Percentiles rank a stretch among this genome's conserved stretches.
Conservation (phyloP, 169 alveolate genomes). For the Cryptosporidium canis region DNA sequence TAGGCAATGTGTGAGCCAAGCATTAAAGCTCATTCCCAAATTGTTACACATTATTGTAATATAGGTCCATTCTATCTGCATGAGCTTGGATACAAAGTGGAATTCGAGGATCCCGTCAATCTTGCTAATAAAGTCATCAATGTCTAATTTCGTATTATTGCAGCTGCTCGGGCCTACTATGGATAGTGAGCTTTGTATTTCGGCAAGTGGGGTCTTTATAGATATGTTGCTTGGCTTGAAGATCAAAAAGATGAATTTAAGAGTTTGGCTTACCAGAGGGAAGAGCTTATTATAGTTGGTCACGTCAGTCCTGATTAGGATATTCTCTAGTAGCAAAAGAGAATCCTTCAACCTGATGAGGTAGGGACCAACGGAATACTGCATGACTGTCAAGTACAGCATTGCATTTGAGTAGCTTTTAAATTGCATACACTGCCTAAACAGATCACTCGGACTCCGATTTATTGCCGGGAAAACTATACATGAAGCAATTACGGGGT, state of each 20-base stretch:
- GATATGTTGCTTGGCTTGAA: slow-evolving; percentile 2
- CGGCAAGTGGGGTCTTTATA: slow-evolving; percentile 38
- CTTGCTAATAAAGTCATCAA: not conserved
- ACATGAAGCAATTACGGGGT: slow-evolving; percentile 53
- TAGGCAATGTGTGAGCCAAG: slow-evolving; percentile 40
- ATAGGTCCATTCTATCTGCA: slow-evolving; percentile 36
- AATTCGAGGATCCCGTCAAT: slow-evolving; percentile 26
- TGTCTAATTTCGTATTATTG: not conserved
- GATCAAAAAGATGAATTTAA: slow-evolving; percentile 48
- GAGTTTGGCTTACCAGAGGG: not conserved
- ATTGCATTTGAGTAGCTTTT: slow-evolving; percentile 12
- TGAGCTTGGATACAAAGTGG: slow-evolving; percentile 21
- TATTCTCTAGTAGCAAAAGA: not conserved
- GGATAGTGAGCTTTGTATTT: not conserved
- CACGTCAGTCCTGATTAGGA: not conserved
- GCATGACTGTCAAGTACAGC: slow-evolving; percentile 38
- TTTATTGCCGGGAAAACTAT: slow-evolving; percentile 29
- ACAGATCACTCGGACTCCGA: slow-evolving; percentile 11
- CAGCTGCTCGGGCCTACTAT: slow-evolving; percentile 1
- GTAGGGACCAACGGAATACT: slow-evolving; percentile 51
- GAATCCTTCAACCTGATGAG: slow-evolving; percentile 34
- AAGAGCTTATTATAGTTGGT: slow-evolving; percentile 4
- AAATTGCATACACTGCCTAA: not conserved
- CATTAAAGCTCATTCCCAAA: slow-evolving; percentile 28
- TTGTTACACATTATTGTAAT: slow-evolving; percentile 14